Evolutionary conservation across 2,329 filamentous ascomycete genomes (phyloP), one percentile per base, ranked within the genome.

Genomic region (Stachybotrys chlorohalonatus): DNA sequence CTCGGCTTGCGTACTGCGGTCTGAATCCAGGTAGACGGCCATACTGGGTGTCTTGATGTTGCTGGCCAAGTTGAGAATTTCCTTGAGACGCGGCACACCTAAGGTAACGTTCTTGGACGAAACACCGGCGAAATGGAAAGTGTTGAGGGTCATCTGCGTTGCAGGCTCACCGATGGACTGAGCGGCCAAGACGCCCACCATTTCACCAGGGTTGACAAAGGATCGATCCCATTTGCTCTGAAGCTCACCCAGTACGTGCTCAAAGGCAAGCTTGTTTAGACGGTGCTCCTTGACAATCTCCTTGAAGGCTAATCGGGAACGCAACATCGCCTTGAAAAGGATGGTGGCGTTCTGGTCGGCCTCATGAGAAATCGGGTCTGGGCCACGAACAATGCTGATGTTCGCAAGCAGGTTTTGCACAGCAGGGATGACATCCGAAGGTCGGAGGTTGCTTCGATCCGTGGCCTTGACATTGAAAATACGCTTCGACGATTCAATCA

Each of bases 41-140:
- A 99, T 97, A 52, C 90, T 92, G 2, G 94, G 94, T 0, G 94
- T 99, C 80, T 97, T 99, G 78, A 99, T 96, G 73, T 97, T 95
- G 63, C 88, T 92, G 0, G 95, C 94, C 56, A 99, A 85, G 70
- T 99, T 99, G 55, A 99, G 81, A 84, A 99, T 99, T 76, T 99
- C 94, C 81, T 99, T 99, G 52, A 99, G 83, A 85, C 94, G 93
- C 48, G 94, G 94, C 48, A 99, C 94, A 90, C 94, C 94, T 51
- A 99, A 86, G 0, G 94, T 99, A 54, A 99, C 93, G 80, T 99
- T 99, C 86, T 99, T 99, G 30, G 93, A 96, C 45, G 95, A 96
- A 57, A 99, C 91, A 96, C 94, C 94, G 72, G 94, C 92, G 72
- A 99, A 99, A 80, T 99, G 94, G 87, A 99, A 99, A 30, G 94